Percentiles rank a stretch among this genome's conserved stretches.
Evolutionary conservation across 2,329 filamentous ascomycete genomes (phyloP).

Genomic region (Cercospora zeae-maydis): DNA sequence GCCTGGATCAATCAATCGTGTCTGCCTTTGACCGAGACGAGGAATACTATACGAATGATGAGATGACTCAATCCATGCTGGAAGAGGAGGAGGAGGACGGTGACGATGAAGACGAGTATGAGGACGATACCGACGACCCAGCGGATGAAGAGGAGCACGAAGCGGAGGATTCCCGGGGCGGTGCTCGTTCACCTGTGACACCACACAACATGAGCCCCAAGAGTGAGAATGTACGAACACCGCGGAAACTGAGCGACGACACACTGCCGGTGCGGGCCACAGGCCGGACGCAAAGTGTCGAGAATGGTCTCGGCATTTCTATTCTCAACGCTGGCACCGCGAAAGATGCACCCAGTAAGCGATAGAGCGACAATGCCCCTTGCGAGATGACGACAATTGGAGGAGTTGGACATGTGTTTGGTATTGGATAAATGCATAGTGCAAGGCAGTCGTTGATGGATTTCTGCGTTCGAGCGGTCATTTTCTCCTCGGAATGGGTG

Average conservation of each 20-base stretch:
- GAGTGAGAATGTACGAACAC: conserved; percentile 5
- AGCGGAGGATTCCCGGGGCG: conserved; percentile 15
- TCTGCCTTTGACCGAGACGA: conserved; percentile 19
- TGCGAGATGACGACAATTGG: not conserved
- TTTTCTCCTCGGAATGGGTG: not conserved
- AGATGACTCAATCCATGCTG: conserved; percentile 17
- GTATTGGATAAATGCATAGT: not conserved
- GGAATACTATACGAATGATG: conserved; percentile 14
- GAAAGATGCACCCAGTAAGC: not conserved
- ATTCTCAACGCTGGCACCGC: not conserved
- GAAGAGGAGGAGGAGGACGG: conserved; percentile 27
- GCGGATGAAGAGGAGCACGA: conserved; percentile 19
- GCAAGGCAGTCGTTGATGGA: not conserved
- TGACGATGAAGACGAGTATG: conserved; percentile 21
- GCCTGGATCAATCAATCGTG: conserved; percentile 24
- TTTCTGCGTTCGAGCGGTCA: not conserved
- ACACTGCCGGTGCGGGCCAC: not conserved
- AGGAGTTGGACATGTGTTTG: not conserved
- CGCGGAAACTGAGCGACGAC: not conserved
- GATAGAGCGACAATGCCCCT: not conserved
- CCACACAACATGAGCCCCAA: conserved; percentile 2
- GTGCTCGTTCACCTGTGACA: conserved; percentile 16
- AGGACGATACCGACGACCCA: conserved; percentile 13
- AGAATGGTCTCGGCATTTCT: conserved; percentile 7
- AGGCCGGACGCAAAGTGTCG: not conserved